These are phyloP conservation scores for Brassica incana DNA, from an alignment of 345 rosid species.

Conservation along the genomic window DNA sequence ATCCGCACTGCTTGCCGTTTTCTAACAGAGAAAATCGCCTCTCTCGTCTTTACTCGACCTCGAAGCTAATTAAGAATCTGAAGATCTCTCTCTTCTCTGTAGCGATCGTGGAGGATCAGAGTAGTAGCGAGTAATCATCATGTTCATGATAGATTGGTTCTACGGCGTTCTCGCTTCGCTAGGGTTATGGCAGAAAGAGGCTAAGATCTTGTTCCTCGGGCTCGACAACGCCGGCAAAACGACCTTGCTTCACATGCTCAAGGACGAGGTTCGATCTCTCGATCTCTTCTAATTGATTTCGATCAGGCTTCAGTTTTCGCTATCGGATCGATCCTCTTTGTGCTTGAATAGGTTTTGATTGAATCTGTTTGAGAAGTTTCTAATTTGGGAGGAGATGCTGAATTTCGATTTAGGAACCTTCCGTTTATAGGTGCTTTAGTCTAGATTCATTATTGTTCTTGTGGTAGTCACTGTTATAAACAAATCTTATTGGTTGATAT, in stretches of 20 bases:
- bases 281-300: neutral
- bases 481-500: neutral
- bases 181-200: neutral
- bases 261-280: conserved; percentile 1
- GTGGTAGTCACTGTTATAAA: neutral
- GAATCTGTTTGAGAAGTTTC: neutral
- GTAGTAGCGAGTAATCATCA: neutral
- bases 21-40: neutral
- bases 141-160: neutral
- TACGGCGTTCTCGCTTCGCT: neutral
- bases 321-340: neutral
- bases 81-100: neutral
- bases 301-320: neutral
- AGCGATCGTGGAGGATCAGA: neutral
- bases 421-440: neutral
- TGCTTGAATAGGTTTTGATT: neutral
- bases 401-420: neutral
- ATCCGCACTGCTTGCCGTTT: neutral
- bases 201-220: neutral
- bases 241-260: neutral
- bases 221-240: neutral
- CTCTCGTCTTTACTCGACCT: neutral
- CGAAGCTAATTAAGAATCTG: neutral
- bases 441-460: neutral
- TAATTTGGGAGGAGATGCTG: neutral